phyloP scores from a whole-genome alignment of 108 stramenopile species.

The Hondaea fermentalgiana region DNA sequence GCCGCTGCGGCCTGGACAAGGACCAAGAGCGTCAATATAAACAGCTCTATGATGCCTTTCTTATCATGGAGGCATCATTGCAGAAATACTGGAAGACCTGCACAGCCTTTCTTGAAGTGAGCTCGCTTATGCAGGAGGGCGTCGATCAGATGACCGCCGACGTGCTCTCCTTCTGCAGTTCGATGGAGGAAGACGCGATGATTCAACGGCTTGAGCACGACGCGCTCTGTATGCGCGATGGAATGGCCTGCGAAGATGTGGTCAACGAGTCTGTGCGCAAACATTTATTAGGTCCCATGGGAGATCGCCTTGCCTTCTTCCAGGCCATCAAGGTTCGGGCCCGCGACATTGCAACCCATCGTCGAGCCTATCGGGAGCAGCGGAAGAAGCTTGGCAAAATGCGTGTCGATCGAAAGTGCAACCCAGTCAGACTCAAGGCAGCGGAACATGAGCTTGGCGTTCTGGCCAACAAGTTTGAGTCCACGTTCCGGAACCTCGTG shows the following conservation, averaged over 20 bases:
- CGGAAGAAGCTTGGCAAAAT: neutral
- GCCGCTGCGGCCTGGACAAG: neutral
- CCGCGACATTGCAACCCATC: neutral
- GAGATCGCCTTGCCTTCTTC: neutral
- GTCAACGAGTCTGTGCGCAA: neutral
- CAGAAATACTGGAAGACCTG: conserved; percentile 18
- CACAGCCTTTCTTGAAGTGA: conserved; percentile 8
- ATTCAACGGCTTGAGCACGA: neutral
- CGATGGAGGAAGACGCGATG: neutral
- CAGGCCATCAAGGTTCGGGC: neutral
- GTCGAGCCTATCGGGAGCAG: neutral
- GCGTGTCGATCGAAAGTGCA: neutral
- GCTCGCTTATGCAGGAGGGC: neutral
- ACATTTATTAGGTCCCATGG: neutral
- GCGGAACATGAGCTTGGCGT: neutral
- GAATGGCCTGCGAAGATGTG: neutral
- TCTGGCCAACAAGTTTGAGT: neutral
- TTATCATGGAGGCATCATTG: neutral
- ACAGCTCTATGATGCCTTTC: neutral
- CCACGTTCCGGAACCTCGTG: neutral
- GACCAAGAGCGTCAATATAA: neutral
- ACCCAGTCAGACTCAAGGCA: neutral
- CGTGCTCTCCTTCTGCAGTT: neutral
- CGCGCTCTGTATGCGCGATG: neutral
- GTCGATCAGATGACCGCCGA: conserved; percentile 15